Conservation (phyloP, 495 filamentous ascomycete species). For the Xylaria acuta region DNA sequence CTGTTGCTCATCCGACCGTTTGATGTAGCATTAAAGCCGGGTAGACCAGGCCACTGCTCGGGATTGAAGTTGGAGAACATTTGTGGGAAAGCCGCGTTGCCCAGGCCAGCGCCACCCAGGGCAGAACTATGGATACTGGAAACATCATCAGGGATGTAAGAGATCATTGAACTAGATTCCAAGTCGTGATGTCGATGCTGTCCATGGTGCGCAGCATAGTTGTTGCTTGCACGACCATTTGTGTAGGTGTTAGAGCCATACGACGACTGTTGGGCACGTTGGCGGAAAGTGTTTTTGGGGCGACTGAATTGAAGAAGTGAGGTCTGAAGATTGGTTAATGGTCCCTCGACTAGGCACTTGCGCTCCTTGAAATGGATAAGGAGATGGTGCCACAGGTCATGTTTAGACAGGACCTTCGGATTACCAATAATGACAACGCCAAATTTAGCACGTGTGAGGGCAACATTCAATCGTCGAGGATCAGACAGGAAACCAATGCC, state of each 20-base stretch:
- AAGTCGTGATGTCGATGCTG: slow-evolving; percentile 67
- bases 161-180: slow-evolving; percentile 84
- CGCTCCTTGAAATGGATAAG: slow-evolving; percentile 97
- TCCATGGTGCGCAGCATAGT: slow-evolving; percentile 56
- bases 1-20: slow-evolving; percentile 58
- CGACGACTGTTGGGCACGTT: slow-evolving; percentile 58
- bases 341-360: slow-evolving; percentile 95
- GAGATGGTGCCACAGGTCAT: slow-evolving; percentile 97
- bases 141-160: slow-evolving; percentile 97
- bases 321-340: slow-evolving; percentile 93
- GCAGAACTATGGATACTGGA: slow-evolving; percentile 94
- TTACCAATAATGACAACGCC: slow-evolving; percentile 96
- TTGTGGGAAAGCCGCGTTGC: slow-evolving; percentile 80
- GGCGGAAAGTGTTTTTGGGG: slow-evolving; percentile 90
- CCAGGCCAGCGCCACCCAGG: slow-evolving; percentile 78
- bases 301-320: slow-evolving; percentile 94
- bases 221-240: slow-evolving; percentile 48
- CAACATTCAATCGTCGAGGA: slow-evolving; percentile 97
- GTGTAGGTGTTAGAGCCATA: slow-evolving; percentile 80
- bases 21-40: slow-evolving; percentile 67
- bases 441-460: slow-evolving; percentile 95
- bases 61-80: slow-evolving; percentile 93
- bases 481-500: slow-evolving; percentile 99
- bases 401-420: slow-evolving; percentile 96
- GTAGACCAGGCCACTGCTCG: slow-evolving; percentile 86